Evolutionary conservation across 2,329 filamentous ascomycete species (phyloP), one percentile per base, ranked within the genome.

Genomic region (Huntiella abstrusa): DNA sequence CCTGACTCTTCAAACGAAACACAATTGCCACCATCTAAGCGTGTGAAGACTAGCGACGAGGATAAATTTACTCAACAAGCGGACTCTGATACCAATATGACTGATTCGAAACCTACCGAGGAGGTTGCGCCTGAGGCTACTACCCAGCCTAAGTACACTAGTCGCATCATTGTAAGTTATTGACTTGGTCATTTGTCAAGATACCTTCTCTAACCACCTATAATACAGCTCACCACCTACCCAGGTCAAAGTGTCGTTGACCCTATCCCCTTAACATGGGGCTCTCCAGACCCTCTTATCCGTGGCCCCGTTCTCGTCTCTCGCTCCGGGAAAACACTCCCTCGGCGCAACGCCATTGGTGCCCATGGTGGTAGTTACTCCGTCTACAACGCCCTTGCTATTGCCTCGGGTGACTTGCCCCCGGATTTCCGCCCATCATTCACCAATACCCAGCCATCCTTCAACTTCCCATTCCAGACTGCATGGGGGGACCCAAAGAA

Each of bases 351-450:
- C 37, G 54, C 54, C 15, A 55, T 55, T 19, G 54, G 54, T 15
- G 54, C 54, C 28, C 53, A 50, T 41, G 88, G 91, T 52, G 88
- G 91, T 48, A 95, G 86, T 4, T 96, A 98, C 61, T 86, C 84
- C 51, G 88, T 95, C 53, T 96, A 96, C 65, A 86, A 93, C 58
- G 88, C 88, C 16, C 71, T 96, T 22, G 88, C 88, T 10, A 78
- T 96, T 53, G 88, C 88, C 16, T 91, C 84, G 59, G 87, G 88
- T 55, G 82, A 96, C 59, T 73, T 96, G 49, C 76, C 84, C 51
- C 70, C 76, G 36, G 80, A 93, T 54, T 34, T 35, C 43, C 71
- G 69, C 41, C 73, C 72, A n/a, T 71, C 75, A 53, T 76, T 71
- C 54, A 75, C 68, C 52, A 67, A 96, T 61, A 94, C 86, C 7